Conservation (phyloP, 2,329 filamentous ascomycete genomes). For the Byssothecium circinans region DNA sequence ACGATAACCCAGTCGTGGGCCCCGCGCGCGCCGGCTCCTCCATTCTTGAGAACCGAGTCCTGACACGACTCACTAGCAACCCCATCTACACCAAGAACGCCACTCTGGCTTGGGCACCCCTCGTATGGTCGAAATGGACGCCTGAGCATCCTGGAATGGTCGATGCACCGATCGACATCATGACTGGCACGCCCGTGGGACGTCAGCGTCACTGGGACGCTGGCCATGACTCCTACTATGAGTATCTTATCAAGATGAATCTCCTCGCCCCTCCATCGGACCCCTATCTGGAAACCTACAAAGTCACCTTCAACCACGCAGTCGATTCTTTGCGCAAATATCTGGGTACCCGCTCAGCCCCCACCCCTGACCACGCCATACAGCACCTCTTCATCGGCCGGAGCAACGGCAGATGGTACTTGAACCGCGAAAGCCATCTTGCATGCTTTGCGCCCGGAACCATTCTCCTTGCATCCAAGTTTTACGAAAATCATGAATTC, state of each 20-base stretch:
- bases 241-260: slow-evolving; percentile 47
- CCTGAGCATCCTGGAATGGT: slow-evolving; percentile 46
- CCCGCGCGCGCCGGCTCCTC: slow-evolving; percentile 49
- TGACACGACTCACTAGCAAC: slow-evolving; percentile 46
- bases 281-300: slow-evolving; percentile 38
- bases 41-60: slow-evolving; percentile 48
- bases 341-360: slow-evolving; percentile 41
- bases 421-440: slow-evolving; percentile 45
- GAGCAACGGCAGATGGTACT: slow-evolving; percentile 32
- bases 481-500: slow-evolving; percentile 37
- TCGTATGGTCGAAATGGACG: slow-evolving; percentile 49
- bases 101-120: slow-evolving; percentile 47
- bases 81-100: slow-evolving; percentile 46
- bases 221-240: slow-evolving; percentile 49
- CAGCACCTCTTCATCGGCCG: slow-evolving; percentile 47
- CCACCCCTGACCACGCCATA: slow-evolving; percentile 32
- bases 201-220: slow-evolving; percentile 48
- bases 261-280: slow-evolving; percentile 42
- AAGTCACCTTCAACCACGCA: slow-evolving; percentile 36
- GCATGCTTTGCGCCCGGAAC: slow-evolving; percentile 46
- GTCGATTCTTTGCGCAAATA: slow-evolving; percentile 41
- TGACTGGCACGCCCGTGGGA: slow-evolving; percentile 45
- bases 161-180: slow-evolving; percentile 48
- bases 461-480: slow-evolving; percentile 43
- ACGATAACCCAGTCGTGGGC: slow-evolving; percentile 42